Evolutionary conservation across 106 monocot genomes (phyloP).

Genomic region (Chionographis japonica): DNA sequence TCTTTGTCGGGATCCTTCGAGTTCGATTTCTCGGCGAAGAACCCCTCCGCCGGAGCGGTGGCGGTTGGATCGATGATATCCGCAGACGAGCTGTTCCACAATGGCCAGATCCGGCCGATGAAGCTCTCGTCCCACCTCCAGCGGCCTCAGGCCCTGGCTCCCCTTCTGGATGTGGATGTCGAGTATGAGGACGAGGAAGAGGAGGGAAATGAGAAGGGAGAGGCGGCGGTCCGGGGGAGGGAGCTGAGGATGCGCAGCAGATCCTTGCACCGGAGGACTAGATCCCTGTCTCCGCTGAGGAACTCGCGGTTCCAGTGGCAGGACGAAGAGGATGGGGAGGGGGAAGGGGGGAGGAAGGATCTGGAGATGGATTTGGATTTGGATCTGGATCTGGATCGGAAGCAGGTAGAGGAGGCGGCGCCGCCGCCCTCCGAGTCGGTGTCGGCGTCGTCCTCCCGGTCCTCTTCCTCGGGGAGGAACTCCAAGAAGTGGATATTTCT

Average conservation of each 20-base stretch:
- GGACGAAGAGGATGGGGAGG: conserved; percentile 25
- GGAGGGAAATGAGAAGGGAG: not conserved
- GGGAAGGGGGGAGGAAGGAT: not conserved
- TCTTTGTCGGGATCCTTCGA: conserved; percentile 25
- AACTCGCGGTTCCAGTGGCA: conserved; percentile 37
- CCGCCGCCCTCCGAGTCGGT: conserved; percentile 25
- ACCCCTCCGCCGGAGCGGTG: not conserved
- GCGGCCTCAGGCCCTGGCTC: conserved; percentile 47
- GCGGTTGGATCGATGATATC: conserved; percentile 47
- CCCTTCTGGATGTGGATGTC: conserved; percentile 41
- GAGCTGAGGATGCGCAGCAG: conserved; percentile 66
- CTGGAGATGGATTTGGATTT: not conserved
- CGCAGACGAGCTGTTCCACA: conserved; percentile 81
- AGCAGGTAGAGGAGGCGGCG: conserved; percentile 17
- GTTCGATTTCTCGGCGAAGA: conserved; percentile 65
- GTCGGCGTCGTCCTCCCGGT: conserved; percentile 49
- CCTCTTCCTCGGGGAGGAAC: conserved; percentile 60
- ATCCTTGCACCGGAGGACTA: conserved; percentile 69
- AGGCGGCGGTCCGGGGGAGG: conserved; percentile 27
- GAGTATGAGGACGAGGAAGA: conserved; percentile 39
- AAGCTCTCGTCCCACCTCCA: conserved; percentile 52
- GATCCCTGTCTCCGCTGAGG: conserved; percentile 90
- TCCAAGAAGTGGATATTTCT: conserved; percentile 90
- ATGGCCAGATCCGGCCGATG: conserved; percentile 87
- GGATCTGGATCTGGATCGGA: conserved; percentile 24